A percentile compares a stretch with the other conserved stretches of the same genome.
phyloP scores from a whole-genome alignment of 768 basidiomycete species.

The Collybiopsis luxurians region DNA sequence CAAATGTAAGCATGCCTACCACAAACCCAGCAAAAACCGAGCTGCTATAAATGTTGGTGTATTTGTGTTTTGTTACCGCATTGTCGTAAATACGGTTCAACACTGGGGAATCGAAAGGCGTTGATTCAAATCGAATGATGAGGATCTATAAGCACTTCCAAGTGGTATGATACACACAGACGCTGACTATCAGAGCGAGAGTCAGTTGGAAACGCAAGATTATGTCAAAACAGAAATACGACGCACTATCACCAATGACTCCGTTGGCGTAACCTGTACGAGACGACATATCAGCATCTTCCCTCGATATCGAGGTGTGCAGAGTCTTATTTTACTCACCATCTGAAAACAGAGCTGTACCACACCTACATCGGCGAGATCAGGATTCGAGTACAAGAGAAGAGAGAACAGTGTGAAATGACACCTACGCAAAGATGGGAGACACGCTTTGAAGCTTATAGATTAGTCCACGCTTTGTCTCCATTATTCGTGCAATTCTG shows the following conservation, averaged over 20 bases:
- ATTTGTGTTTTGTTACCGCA: conserved; percentile 50
- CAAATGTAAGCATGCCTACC: conserved; percentile 80
- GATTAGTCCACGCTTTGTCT: not conserved
- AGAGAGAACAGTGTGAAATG: not conserved
- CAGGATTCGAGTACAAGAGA: conserved; percentile 2
- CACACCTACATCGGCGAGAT: conserved; percentile 52
- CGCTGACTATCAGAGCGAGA: conserved; percentile 50
- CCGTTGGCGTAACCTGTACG: conserved; percentile 66
- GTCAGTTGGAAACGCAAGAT: conserved; percentile 1
- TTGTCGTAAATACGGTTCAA: conserved; percentile 69
- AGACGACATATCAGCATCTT: too few species aligned
- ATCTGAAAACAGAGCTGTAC: conserved; percentile 86
- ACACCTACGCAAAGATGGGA: conserved; percentile 78
- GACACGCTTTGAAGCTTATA: conserved; percentile 53
- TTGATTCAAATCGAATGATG: too few species aligned
- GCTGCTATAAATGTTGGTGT: conserved; percentile 62
- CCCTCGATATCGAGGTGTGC: too few species aligned
- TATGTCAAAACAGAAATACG: too few species aligned
- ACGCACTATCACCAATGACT: conserved; percentile 73
- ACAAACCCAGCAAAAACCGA: conserved; percentile 83
- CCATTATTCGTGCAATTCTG: not conserved
- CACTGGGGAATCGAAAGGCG: too few species aligned
- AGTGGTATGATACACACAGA: conserved; percentile 39
- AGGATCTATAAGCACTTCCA: conserved; percentile 5
- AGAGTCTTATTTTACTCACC: conserved; percentile 21